Evolutionary conservation across 164 flowering plant genomes (phyloP).

Genomic region (Annona cherimola): DNA sequence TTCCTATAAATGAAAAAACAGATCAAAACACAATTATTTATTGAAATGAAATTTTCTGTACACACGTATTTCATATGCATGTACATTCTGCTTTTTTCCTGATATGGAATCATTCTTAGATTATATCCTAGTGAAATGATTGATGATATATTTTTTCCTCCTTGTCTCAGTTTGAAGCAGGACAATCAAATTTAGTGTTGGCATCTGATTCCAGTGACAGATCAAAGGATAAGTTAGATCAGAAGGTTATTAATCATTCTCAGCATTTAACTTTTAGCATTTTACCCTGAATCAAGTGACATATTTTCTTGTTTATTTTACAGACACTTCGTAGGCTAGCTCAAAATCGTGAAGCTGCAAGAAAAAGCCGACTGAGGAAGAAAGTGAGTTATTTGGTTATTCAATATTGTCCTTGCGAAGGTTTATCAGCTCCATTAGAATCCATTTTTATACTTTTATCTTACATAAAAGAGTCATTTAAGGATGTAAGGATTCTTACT

Average conservation of each 20-base stretch:
- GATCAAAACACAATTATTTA: too few species aligned
- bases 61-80: not conserved
- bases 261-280: not conserved
- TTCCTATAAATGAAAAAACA: not conserved
- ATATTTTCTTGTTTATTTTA: slow-evolving; percentile 9
- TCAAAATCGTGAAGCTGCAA: slow-evolving; percentile 99
- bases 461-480: not conserved
- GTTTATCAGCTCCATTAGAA: not conserved
- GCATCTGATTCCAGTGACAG: slow-evolving; percentile 85
- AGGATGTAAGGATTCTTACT: not conserved
- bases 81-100: not conserved
- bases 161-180: slow-evolving; percentile 51
- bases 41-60: not conserved
- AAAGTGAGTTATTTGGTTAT: slow-evolving; percentile 39
- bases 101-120: not conserved
- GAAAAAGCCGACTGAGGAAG: slow-evolving; percentile 91
- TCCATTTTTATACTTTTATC: not conserved
- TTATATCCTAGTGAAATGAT: not conserved
- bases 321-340: slow-evolving; percentile 94
- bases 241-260: slow-evolving; percentile 53
- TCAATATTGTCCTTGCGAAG: not conserved
- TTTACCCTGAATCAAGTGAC: not conserved
- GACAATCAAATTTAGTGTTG: slow-evolving; percentile 29
- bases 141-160: not conserved
- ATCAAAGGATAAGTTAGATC: slow-evolving; percentile 80